phyloP scores from a whole-genome alignment of 106 monocot species.

The Acorus gramineus region DNA sequence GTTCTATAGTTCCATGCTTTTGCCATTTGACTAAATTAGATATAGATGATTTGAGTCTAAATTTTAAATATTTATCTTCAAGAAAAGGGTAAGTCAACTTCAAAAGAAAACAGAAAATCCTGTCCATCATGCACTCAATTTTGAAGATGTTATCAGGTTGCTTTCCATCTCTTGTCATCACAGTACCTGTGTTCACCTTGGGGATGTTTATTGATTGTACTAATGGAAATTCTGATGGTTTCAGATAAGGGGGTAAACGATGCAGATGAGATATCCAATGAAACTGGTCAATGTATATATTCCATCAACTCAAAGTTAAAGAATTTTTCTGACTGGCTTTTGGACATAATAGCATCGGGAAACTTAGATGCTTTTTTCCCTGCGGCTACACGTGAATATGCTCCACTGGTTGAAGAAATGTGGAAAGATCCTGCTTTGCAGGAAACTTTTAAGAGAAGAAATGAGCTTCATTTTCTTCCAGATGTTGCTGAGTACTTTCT shows the following conservation, averaged over 20 bases:
- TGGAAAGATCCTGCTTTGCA: constrained; percentile 89
- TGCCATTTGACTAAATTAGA: too few species aligned
- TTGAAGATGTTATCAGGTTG: not conserved
- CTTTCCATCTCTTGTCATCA: not conserved
- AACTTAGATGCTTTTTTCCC: constrained; percentile 94
- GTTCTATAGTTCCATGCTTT: too few species aligned
- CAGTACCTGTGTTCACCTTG: not conserved
- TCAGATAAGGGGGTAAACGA: constrained; percentile 12
- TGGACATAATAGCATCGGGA: constrained; percentile 92
- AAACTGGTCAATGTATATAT: constrained; percentile 36
- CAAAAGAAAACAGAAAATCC: too few species aligned
- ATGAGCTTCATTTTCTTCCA: constrained; percentile 88
- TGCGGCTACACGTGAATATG: constrained; percentile 94
- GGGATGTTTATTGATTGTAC: not conserved
- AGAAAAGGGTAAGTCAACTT: too few species aligned
- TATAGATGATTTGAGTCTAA: too few species aligned
- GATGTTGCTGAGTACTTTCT: constrained; percentile 90
- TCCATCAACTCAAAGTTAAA: constrained; percentile 84
- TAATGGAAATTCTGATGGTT: constrained; percentile 3
- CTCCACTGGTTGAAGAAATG: constrained; percentile 88
- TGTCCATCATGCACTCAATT: too few species aligned
- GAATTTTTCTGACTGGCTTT: constrained; percentile 87
- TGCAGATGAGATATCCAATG: constrained; percentile 16
- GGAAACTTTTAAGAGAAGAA: constrained; percentile 83
- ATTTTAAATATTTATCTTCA: too few species aligned